Evolutionary conservation across 768 basidiomycete species (phyloP).

Genomic region (Leccinum olivaceopallidum): DNA sequence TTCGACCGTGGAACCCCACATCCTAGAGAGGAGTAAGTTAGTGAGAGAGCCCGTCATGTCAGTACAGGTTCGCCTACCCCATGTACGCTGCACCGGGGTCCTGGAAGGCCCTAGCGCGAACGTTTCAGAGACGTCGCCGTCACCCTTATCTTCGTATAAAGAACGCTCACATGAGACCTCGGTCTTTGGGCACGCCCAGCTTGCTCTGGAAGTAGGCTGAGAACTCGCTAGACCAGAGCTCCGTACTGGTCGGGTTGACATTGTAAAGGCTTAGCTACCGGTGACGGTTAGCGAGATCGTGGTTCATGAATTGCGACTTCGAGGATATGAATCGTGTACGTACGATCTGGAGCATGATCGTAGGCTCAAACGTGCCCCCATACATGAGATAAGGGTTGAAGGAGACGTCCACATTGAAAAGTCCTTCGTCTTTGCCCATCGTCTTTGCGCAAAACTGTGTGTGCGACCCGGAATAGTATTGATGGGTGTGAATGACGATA

Average conservation of each 20-base stretch:
- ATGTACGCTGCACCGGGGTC: conserved; percentile 29
- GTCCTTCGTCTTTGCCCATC: conserved; percentile 53
- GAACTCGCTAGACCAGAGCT: conserved; percentile 54
- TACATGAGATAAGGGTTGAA: conserved; percentile 64
- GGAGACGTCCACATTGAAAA: conserved; percentile 54
- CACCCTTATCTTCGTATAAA: background rate
- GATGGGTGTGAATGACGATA: background rate
- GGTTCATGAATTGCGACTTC: background rate
- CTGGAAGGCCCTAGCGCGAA: conserved; percentile 21
- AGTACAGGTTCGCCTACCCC: conserved; percentile 18
- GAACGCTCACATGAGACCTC: conserved; percentile 57
- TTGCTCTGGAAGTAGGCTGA: conserved; percentile 56
- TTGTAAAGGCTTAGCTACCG: conserved; percentile 60
- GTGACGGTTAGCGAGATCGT: background rate
- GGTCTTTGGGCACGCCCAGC: conserved; percentile 47
- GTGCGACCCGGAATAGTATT: background rate
- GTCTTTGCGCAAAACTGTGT: conserved; percentile 52
- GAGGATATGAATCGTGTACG: conserved; percentile 24
- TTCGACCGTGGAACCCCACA: conserved; percentile 16
- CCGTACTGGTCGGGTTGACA: conserved; percentile 46
- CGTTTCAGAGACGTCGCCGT: background rate
- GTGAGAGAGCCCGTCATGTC: background rate
- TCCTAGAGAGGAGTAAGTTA: conserved; percentile 5
- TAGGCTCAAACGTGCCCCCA: conserved; percentile 63
- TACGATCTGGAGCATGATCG: conserved; percentile 60